Evolutionary conservation across 2,329 filamentous ascomycete species (phyloP).

Genomic region (Colletotrichum brevisporum): DNA sequence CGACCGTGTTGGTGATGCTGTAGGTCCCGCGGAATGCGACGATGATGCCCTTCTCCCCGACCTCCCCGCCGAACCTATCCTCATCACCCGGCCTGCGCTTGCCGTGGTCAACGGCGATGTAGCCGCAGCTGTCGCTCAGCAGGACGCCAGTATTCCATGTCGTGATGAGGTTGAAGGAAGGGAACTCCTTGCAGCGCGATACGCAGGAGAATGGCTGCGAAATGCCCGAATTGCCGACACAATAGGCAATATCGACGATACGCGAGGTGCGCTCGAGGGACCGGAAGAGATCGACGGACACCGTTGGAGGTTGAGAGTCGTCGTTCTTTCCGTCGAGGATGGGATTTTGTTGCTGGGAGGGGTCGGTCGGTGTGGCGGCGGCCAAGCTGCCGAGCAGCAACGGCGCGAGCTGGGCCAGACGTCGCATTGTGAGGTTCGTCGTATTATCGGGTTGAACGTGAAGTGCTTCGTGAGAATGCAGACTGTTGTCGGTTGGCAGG

Average conservation of each 20-base stretch:
- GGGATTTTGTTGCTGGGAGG: conserved; percentile 19
- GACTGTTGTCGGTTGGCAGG: conserved; percentile 12
- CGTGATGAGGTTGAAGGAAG: conserved; percentile 81
- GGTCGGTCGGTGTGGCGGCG: conserved; percentile 9
- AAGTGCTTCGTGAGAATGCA: neutral
- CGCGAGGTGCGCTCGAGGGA: conserved; percentile 90
- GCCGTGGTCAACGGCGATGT: conserved; percentile 87
- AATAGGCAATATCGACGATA: conserved; percentile 95
- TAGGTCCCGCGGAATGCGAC: conserved; percentile 96
- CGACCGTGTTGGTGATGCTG: conserved; percentile 90
- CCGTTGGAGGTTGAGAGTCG: conserved; percentile 15
- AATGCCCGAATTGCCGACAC: conserved; percentile 88
- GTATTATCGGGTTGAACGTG: neutral
- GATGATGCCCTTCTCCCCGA: conserved; percentile 70
- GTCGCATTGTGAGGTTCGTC: neutral
- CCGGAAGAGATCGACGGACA: conserved; percentile 78
- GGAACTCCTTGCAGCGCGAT: conserved; percentile 88
- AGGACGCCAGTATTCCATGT: conserved; percentile 93
- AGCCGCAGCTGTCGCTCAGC: conserved; percentile 92
- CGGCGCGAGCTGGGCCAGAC: conserved; percentile 15
- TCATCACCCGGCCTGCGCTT: conserved; percentile 42
- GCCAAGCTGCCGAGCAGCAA: conserved; percentile 17
- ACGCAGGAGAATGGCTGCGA: conserved; percentile 86
- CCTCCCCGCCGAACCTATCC: conserved; percentile 45
- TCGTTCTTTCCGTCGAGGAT: neutral